Evolutionary conservation across 1,284 basidiomycete genomes (phyloP).

Genomic region (Erythrobasidium hasegawianum): DNA sequence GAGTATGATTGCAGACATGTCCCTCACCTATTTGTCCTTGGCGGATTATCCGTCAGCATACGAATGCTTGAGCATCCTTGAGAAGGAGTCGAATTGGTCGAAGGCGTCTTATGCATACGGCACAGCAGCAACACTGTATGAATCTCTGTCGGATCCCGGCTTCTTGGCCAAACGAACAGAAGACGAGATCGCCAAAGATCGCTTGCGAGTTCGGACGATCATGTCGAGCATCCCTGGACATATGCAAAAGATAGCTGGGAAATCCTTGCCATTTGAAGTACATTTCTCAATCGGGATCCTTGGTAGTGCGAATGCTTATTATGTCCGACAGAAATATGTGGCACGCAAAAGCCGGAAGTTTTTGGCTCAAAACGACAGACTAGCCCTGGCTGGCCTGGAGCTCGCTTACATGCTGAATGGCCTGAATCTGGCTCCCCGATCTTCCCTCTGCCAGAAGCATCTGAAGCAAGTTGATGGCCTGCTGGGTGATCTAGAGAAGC

Average conservation of each 20-base stretch:
- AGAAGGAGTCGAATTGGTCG: slow-evolving; percentile 69
- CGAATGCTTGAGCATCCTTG: slow-evolving; percentile 68
- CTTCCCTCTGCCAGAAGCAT: slow-evolving; percentile 52
- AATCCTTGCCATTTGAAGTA: slow-evolving; percentile 90
- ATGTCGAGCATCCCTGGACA: slow-evolving; percentile 54
- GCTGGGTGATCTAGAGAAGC: slow-evolving; percentile 52
- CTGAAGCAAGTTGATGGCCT: slow-evolving; percentile 53
- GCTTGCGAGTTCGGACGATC: slow-evolving; percentile 57
- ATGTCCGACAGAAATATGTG: slow-evolving; percentile 67
- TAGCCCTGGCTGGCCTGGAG: slow-evolving; percentile 78
- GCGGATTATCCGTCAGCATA: slow-evolving; percentile 60
- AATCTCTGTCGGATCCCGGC: slow-evolving; percentile 22
- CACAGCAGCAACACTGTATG: slow-evolving; percentile 51
- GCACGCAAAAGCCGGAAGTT: slow-evolving; percentile 87
- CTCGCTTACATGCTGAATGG: slow-evolving; percentile 73
- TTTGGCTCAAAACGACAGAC: slow-evolving; percentile 62
- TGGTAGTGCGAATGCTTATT: too few relatives aligned
- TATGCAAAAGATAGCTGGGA: slow-evolving; percentile 77
- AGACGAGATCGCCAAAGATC: slow-evolving; percentile 37
- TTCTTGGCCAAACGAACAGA: background rate
- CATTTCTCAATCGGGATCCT: too few relatives aligned
- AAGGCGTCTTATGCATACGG: slow-evolving; percentile 71
- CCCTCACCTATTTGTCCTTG: slow-evolving; percentile 68
- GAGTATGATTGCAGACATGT: slow-evolving; percentile 49
- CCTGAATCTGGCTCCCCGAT: slow-evolving; percentile 62